Conservation (phyloP, 768 basidiomycete species). For the Termitomyces sp. region DNA sequence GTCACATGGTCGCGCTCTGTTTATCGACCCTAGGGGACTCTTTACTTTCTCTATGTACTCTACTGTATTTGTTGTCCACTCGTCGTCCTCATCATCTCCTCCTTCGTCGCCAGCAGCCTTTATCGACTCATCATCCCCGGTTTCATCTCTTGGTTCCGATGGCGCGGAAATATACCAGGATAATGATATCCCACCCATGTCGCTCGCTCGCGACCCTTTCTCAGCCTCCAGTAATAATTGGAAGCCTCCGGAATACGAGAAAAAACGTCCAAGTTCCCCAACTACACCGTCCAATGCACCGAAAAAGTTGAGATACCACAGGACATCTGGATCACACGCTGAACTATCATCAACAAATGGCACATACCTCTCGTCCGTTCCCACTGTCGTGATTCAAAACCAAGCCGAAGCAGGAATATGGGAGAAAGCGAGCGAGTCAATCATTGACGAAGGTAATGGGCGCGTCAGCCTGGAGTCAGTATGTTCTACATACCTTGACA, state of each 20-base stretch:
- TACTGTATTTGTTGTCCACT: slow-evolving; percentile 1
- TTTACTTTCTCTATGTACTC: slow-evolving; percentile 15
- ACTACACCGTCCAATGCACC: slow-evolving; percentile 14
- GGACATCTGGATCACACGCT: neutral
- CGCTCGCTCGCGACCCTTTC: slow-evolving; percentile 48
- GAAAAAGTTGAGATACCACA: slow-evolving; percentile 17
- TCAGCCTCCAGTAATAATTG: slow-evolving; percentile 42
- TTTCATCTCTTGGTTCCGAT: slow-evolving; percentile 27
- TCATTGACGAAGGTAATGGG: slow-evolving; percentile 46
- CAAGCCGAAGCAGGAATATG: slow-evolving; percentile 38
- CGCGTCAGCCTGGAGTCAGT: slow-evolving; percentile 55
- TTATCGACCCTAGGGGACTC: neutral
- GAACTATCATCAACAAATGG: slow-evolving; percentile 2
- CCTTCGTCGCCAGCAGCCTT: slow-evolving; percentile 42
- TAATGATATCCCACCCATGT: slow-evolving; percentile 13
- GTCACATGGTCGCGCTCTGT: slow-evolving; percentile 21
- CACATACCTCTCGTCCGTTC: neutral
- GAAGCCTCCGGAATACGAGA: slow-evolving; percentile 43
- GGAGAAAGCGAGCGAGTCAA: slow-evolving; percentile 42
- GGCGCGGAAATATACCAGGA: slow-evolving; percentile 13
- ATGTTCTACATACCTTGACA: neutral
- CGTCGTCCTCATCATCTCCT: slow-evolving; percentile 46
- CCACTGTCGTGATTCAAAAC: slow-evolving; percentile 18
- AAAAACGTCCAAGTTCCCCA: slow-evolving; percentile 20
- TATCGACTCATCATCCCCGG: slow-evolving; percentile 26